Evolutionary conservation across 305 asterid species (phyloP).

Genomic region (Fraxinus baroniana): DNA sequence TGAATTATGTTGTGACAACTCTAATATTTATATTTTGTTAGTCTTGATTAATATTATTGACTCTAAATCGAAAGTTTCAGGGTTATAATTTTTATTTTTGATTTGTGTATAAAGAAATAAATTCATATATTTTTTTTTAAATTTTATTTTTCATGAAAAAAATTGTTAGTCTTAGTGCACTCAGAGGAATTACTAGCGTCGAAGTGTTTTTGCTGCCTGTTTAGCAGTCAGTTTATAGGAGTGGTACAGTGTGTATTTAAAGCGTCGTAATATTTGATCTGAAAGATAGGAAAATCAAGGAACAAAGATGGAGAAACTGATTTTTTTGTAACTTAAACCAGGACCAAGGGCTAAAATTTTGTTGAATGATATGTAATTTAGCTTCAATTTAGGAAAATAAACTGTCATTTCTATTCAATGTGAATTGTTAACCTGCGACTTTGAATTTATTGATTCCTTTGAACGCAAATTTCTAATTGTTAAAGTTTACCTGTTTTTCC

Average conservation of each 20-base stretch:
- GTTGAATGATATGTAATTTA: background rate
- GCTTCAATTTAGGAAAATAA: background rate
- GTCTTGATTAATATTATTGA: background rate
- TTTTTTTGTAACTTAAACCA: background rate
- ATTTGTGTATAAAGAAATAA: no score
- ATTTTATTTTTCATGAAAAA: background rate
- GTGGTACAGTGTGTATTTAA: background rate
- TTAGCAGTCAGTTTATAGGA: slow-evolving; percentile 6
- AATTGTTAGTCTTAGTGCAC: background rate
- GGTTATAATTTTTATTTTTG: background rate
- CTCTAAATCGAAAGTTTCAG: background rate
- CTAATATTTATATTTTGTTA: background rate
- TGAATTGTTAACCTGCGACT: background rate
- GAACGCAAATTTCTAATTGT: background rate
- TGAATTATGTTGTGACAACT: background rate
- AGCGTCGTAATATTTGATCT: background rate
- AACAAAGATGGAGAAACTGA: background rate
- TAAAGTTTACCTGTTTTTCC: background rate
- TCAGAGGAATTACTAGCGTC: background rate
- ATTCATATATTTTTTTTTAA: background rate
- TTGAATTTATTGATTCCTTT: background rate
- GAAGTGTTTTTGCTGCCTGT: background rate
- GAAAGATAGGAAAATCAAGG: background rate
- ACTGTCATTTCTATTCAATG: slow-evolving; percentile 6
- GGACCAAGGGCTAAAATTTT: background rate